Evolutionary conservation across 176 grass and related monocot genomes (phyloP), one percentile per base, ranked within the genome.

Genomic region (Elaeis guineensis): DNA sequence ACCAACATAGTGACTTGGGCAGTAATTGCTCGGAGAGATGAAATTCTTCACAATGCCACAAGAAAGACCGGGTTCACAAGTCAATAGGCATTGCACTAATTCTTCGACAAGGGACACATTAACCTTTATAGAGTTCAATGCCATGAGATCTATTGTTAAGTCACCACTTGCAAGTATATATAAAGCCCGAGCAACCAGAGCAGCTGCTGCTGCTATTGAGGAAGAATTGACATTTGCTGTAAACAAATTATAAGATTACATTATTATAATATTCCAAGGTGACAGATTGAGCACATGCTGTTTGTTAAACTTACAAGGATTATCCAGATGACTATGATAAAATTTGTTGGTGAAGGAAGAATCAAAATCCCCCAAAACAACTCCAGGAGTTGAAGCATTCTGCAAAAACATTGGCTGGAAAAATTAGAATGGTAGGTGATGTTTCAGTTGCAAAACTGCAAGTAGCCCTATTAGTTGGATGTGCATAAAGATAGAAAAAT

Each of bases 291-390:
- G 3, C 9, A 39, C 35, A 75, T 66, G 18, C 30, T 70, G 55
- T 9, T 81, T 54, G 35, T 7, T 62, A 26, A 58, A 61, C 80
- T 66, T 79, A 97, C 93, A 78, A 54, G 79, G 61, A 70, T 29
- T 60, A 57, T 97, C 93, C 71, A 97, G 75, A 73, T 88, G 65
- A 72, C 87, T 97, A 61, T 88, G 84, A 61, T 91, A 97, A 61
- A 91, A 91, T 73, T 58, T 83, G 57, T 97, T 97, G 5, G 78
- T 79, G 52, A 97, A 97, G 20, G 75, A 74, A 50, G 84, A 89
- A 78, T 91, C 87, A 20, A 97, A 97, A 51, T 98, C 93, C 84
- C 79, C 93, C 58, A 98, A 73, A 28, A 92, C 93, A 80, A 98
- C 64, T 80, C 93, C 93, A 76, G 87, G 77, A 64, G 79, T 83